Base-by-base conservation (phyloP, 1,284 basidiomycete species). In the Ganoderma resinaceum region DNA sequence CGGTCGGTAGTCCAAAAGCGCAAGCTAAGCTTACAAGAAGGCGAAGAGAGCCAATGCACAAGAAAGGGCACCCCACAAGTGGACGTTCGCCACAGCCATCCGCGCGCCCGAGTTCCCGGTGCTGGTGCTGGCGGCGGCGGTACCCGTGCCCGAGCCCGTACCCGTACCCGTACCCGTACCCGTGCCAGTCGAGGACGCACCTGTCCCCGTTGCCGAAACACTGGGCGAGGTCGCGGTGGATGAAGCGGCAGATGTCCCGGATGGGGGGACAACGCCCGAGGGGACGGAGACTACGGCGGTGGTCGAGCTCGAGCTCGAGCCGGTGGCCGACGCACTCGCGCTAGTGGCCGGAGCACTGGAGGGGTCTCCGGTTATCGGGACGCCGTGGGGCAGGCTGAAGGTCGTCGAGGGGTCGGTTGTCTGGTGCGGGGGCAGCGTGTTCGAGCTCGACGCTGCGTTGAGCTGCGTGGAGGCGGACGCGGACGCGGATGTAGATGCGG, bases 381-480 rank as follows among this genome's bases (percentile, higher is more conserved):
- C 67, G 40, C 42, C 49, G 14, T 63, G 49, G 16, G 67, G 67
- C 6, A 68, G 52, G 23, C 63, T 62, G 20, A 64, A 46, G 58
- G 18, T 63, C 20, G 63, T 65, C 26, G 67, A 23, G 20, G 59
- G 43, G 33, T 63, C 46, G 12, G 46, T 53, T 12, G 67, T 68
- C 58, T 62, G 59, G 63, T 65, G 63, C 63, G 67, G 67, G 26
- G 67, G 67, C 6, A 68, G 62, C 23, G 62, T 65, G 62, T 64
- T 64, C 23, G 67, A 68, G 40, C 63, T 65, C 53, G 65, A 66
- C 49, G 65, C 65, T 4, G 61, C 61, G 38, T 52, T 26, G 33
- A 35, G 18, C 5, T 57, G 37, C 18, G 65, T 66, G 38, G 65
- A 38, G 38, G 66, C 38, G 16, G 70, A 37, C 7, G 49, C 26